Evolutionary conservation across 176 grass and related monocot species (phyloP).

Genomic region (Dactylis glomerata): DNA sequence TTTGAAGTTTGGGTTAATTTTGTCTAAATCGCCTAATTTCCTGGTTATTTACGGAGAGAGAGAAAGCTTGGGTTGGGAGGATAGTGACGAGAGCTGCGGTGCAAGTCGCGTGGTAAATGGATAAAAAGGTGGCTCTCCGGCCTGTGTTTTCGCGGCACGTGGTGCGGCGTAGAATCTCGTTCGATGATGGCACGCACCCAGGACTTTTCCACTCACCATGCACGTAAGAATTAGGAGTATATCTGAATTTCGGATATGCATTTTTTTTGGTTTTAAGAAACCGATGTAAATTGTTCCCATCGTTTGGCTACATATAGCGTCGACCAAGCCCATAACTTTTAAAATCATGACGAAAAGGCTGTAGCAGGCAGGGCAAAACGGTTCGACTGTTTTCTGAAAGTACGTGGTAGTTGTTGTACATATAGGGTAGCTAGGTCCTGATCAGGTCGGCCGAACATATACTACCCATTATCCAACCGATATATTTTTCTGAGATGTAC

Average conservation of each 20-base stretch:
- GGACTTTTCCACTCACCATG: background rate
- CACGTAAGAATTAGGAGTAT: too few species aligned
- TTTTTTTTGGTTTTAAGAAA: too few species aligned
- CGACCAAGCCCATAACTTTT: too few species aligned
- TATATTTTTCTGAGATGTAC: too few species aligned
- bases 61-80: background rate
- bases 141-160: conserved; percentile 29
- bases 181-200: background rate
- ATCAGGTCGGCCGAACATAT: background rate
- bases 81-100: conserved; percentile 28
- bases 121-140: background rate
- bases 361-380: background rate
- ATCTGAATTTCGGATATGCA: too few species aligned
- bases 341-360: too few species aligned
- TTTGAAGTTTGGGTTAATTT: too few species aligned
- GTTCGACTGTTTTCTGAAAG: background rate
- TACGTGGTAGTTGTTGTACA: background rate
- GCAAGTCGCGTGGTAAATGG: background rate
- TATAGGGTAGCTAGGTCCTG: background rate
- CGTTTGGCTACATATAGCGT: too few species aligned
- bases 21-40: too few species aligned
- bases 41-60: background rate
- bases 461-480: background rate
- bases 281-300: too few species aligned
- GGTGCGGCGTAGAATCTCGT: background rate